Conservation (phyloP, 139 green algal species). For the Nannochloris sp. region DNA sequence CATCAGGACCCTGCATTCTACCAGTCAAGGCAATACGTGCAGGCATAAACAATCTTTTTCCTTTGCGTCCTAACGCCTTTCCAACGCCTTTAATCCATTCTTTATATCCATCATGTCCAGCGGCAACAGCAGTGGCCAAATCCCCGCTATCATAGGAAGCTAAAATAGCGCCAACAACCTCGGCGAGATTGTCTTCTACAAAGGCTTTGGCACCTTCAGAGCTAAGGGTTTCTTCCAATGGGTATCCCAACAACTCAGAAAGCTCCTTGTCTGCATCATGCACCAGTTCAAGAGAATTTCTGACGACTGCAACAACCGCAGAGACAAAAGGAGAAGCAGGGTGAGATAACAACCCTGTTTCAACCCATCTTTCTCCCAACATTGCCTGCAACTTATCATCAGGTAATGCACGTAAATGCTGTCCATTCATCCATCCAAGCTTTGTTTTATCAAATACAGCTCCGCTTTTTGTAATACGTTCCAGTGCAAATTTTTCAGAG, state of each 20-base stretch:
- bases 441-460: conserved; percentile 96
- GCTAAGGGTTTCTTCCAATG: conserved; percentile 72
- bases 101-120: conserved; percentile 66
- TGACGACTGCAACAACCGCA: conserved; percentile 39
- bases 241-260: conserved; percentile 70
- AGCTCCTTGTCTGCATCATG: conserved; percentile 48
- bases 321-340: conserved; percentile 51
- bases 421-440: conserved; percentile 81
- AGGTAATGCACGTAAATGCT: conserved; percentile 71
- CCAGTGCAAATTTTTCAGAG: conserved; percentile 70
- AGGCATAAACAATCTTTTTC: conserved; percentile 98
- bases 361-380: conserved; percentile 39
- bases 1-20: conserved; percentile 73
- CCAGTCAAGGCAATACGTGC: conserved; percentile 88
- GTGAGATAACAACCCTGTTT: conserved; percentile 44
- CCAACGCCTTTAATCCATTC: conserved; percentile 84
- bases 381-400: conserved; percentile 39
- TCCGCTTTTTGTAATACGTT: conserved; percentile 89
- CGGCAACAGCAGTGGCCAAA: conserved; percentile 58
- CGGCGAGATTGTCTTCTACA: conserved; percentile 62
- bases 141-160: conserved; percentile 66
- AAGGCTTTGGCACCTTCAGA: conserved; percentile 42
- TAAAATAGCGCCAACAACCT: conserved; percentile 69
- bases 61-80: conserved; percentile 93
- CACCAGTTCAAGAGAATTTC: conserved; percentile 51